These are phyloP conservation scores for Lentithecium fluviatile DNA, from an alignment of 495 filamentous ascomycete genomes.

Conservation along the genomic window DNA sequence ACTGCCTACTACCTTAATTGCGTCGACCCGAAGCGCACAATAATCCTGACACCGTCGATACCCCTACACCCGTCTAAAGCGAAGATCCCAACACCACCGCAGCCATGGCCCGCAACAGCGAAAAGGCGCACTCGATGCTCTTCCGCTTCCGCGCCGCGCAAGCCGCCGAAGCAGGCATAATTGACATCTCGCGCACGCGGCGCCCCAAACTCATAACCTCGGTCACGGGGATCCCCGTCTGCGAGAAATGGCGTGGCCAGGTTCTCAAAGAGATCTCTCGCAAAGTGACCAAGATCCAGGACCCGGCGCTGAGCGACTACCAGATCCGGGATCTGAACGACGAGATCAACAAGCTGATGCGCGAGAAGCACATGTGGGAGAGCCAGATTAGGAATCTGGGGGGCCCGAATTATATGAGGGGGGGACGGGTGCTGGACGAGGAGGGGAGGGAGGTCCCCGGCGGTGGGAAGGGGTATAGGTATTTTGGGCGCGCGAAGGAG, in stretches of 20 bases:
- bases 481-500: conserved; percentile 88
- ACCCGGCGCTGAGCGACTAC: conserved; percentile 81
- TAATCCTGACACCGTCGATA: background rate
- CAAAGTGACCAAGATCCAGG: conserved; percentile 94
- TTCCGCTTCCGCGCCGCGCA: conserved; percentile 99
- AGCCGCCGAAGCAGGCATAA: conserved; percentile 92
- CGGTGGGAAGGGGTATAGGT: conserved; percentile 84
- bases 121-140: conserved; percentile 99
- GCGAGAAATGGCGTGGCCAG: conserved; percentile 98
- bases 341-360: conserved; percentile 98
- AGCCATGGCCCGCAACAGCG: conserved; percentile 74
- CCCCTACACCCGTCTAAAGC: background rate
- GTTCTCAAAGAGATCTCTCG: conserved; percentile 96
- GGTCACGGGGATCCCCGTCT: conserved; percentile 76
- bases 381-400: conserved; percentile 90
- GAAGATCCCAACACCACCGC: conserved; percentile 10
- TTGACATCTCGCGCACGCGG: conserved; percentile 85
- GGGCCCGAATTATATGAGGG: conserved; percentile 98
- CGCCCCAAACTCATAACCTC: conserved; percentile 87
- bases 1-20: background rate
- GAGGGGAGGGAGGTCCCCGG: conserved; percentile 88
- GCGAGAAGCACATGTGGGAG: conserved; percentile 98
- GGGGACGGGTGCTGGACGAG: conserved; percentile 82
- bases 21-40: background rate
- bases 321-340: conserved; percentile 98